Base-by-base conservation (phyloP, 1,139 yeast genomes). In the Wickerhamiella pararugosa region DNA sequence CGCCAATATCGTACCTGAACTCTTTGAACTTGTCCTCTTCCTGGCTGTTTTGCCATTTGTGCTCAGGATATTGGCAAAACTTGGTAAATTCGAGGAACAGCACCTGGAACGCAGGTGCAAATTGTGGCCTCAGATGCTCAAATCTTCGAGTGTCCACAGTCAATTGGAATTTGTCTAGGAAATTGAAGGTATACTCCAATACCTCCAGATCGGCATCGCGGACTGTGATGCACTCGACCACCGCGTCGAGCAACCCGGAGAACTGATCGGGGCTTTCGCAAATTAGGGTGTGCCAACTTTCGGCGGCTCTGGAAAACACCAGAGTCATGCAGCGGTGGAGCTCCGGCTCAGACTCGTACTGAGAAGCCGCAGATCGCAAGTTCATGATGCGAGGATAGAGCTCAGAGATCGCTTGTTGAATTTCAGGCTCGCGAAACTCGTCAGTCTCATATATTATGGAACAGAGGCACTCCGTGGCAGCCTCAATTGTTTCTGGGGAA, bases 1-100 rank as follows among this genome's bases (percentile, higher is more conserved):
- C 97, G 29, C 97, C 97, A 82, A 90, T 83, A 48, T 86, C 95
- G 61, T 90, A 92, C 54, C 99, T 70, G 61, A 87, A 90, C 44
- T 84, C 93, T 54, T 83, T 78, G 59, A 92, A 92, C 58, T 83
- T 83, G 56, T 90, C 99, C 58, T 86, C 95, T 45, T 76, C 82
- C 59, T 86, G 96, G 15, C 10, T 25, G 7, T 26, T n/a, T 5
- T 10, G 30, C 5, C 10, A 49, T 28, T 66, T 67, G 29, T 64
- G 66, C 2, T 58, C 61, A 6, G 97, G 98, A 58, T 87, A 87
- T 43, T 76, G 74, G 49, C 92, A 66, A 57, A 81, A 94, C 36
- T 64, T 63, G 42, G 84, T 74, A 49, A 87, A 75, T 35, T 83
- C 71, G 43, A 70, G 70, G 32, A 83, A 73, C 48, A 92, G 68